A percentile compares a stretch with the other conserved stretches of the same genome.
These are phyloP conservation scores for Pythium myriotylum DNA, from an alignment of 352 stramenopile genomes.

Conservation along the genomic window DNA sequence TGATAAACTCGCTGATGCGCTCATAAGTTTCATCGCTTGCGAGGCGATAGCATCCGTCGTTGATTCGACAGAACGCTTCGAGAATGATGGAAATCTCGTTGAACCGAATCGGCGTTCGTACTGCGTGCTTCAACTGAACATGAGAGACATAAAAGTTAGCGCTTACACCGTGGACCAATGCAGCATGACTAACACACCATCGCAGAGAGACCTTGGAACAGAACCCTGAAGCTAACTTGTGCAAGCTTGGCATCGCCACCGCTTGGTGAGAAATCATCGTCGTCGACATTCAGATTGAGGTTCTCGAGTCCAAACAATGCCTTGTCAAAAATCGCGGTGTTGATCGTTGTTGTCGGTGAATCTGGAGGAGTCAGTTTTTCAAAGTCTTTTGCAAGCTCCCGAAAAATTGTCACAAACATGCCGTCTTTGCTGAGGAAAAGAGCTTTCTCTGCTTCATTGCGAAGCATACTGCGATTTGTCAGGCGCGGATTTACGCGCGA, in stretches of 20 bases:
- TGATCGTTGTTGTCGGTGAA: slow-evolving; percentile 35
- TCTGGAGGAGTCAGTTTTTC: slow-evolving; percentile 53
- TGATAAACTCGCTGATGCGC: slow-evolving; percentile 20
- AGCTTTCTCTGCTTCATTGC: slow-evolving; percentile 49
- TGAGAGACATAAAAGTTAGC: slow-evolving; percentile 3
- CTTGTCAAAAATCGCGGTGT: slow-evolving; percentile 41
- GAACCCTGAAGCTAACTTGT: slow-evolving; percentile 54
- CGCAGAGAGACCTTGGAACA: slow-evolving; percentile 59
- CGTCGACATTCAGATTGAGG: slow-evolving; percentile 72
- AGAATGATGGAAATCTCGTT: slow-evolving; percentile 72
- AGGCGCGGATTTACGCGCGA: slow-evolving; percentile 68
- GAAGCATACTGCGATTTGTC: slow-evolving; percentile 50
- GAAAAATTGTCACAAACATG: slow-evolving; percentile 57
- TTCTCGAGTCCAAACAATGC: slow-evolving; percentile 74
- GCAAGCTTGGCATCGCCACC: slow-evolving; percentile 45
- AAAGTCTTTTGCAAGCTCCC: slow-evolving; percentile 59
- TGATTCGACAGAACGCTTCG: slow-evolving; percentile 71
- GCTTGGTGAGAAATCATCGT: slow-evolving; percentile 58
- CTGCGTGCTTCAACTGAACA: slow-evolving; percentile 61
- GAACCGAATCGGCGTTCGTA: slow-evolving; percentile 60
- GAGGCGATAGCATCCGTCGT: slow-evolving; percentile 72
- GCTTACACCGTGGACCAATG: neutral
- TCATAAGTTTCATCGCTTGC: slow-evolving; percentile 47
- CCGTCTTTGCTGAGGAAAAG: slow-evolving; percentile 69
- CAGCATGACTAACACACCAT: slow-evolving; percentile 45